Evolutionary conservation across 352 stramenopile genomes (phyloP).

Genomic region (Phytopythium sindhum): DNA sequence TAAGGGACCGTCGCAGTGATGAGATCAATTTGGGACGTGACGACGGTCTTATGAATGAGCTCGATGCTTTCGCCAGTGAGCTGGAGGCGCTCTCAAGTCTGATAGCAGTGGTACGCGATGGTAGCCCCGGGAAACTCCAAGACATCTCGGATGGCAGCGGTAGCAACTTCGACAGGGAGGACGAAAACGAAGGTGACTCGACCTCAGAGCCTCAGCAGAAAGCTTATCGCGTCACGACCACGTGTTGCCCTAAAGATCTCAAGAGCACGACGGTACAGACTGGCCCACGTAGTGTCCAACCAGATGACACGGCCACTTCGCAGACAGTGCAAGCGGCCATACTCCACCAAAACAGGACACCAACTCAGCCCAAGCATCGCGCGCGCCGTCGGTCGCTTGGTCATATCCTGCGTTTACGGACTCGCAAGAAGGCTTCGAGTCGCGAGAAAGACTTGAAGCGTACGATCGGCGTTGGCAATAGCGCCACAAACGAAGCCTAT

Average conservation of each 20-base stretch:
- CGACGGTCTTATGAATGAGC: slow-evolving; percentile 18
- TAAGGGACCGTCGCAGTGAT: neutral
- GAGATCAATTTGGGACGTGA: neutral
- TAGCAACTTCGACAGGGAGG: neutral
- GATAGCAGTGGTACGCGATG: neutral
- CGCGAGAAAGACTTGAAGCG: neutral
- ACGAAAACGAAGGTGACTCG: neutral
- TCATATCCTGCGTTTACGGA: neutral
- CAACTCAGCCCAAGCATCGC: neutral
- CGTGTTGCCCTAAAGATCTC: too few species aligned
- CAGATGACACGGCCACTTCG: neutral
- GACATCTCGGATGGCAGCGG: neutral
- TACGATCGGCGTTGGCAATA: too few species aligned
- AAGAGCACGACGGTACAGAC: too few species aligned
- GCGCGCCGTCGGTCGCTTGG: neutral
- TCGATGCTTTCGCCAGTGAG: slow-evolving; percentile 26
- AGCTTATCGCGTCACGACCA: too few species aligned
- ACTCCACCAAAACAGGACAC: neutral
- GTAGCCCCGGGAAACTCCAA: neutral
- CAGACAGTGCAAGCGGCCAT: neutral
- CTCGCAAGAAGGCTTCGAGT: neutral
- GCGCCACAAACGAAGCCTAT: neutral
- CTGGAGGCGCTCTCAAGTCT: slow-evolving; percentile 11
- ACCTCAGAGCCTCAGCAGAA: neutral
- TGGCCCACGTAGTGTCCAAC: too few species aligned